These are phyloP conservation scores for Penicillium decumbens DNA, from an alignment of 2,329 filamentous ascomycete species.

Conservation along the genomic window DNA sequence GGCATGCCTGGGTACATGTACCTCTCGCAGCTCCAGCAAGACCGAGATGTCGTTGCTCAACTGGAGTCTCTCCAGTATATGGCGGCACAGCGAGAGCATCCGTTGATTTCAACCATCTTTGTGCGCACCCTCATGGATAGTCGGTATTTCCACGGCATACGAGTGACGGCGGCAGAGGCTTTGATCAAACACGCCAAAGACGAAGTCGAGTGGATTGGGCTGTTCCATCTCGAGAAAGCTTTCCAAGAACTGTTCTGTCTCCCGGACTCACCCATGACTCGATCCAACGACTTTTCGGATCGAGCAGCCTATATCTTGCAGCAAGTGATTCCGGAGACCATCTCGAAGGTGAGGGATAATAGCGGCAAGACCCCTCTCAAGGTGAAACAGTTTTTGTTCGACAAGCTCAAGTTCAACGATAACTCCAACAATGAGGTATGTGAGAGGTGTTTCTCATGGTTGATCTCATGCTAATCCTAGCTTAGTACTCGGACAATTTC, in stretches of 20 bases:
- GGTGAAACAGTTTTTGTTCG: constrained; percentile 78
- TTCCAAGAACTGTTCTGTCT: constrained; percentile 88
- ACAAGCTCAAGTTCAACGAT: constrained; percentile 89
- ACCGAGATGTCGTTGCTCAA: constrained; percentile 90
- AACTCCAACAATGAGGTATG: constrained; percentile 72
- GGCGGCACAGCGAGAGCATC: constrained; percentile 62
- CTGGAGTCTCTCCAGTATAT: constrained; percentile 72
- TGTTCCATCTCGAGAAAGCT: constrained; percentile 76
- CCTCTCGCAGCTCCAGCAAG: constrained; percentile 92
- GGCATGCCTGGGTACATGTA: constrained; percentile 96
- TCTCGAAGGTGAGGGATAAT: constrained; percentile 70
- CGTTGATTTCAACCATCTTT: constrained; percentile 82
- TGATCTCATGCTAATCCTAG: constrained; percentile 14
- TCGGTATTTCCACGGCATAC: constrained; percentile 90
- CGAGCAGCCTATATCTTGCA: constrained; percentile 81
- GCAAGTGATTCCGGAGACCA: constrained; percentile 72
- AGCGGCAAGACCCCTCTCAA: constrained; percentile 72
- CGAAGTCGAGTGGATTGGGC: constrained; percentile 68
- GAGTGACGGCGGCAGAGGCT: constrained; percentile 74
- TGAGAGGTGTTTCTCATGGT: neutral
- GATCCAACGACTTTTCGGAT: constrained; percentile 87
- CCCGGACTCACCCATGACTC: constrained; percentile 69
- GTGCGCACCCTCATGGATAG: constrained; percentile 84
- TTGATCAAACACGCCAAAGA: constrained; percentile 71
- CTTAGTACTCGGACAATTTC: constrained; percentile 78